These are phyloP conservation scores for Saprolegnia parasitica DNA, from an alignment of 352 stramenopile genomes.

Conservation along the genomic window DNA sequence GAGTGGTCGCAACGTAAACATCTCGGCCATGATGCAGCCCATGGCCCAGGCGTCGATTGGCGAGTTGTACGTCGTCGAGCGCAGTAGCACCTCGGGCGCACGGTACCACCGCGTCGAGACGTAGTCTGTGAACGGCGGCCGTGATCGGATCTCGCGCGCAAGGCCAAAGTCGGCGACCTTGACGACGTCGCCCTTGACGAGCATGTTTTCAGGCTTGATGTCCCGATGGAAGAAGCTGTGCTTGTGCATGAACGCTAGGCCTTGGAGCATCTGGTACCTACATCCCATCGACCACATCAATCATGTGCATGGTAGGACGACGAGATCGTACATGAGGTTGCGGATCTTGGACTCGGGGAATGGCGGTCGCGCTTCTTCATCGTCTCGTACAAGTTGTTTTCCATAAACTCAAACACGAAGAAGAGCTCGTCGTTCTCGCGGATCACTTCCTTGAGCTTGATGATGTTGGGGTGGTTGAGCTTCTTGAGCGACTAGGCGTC, in stretches of 20 bases:
- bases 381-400: slow-evolving; percentile 96
- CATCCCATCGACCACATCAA: background rate
- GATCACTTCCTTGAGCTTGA: slow-evolving; percentile 98
- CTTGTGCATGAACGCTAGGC: slow-evolving; percentile 97
- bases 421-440: slow-evolving; percentile 95
- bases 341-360: slow-evolving; percentile 92
- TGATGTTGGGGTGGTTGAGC: slow-evolving; percentile 96
- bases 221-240: slow-evolving; percentile 98
- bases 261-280: slow-evolving; percentile 95
- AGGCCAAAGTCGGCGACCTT: slow-evolving; percentile 99
- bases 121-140: slow-evolving; percentile 96
- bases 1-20: slow-evolving; percentile 94
- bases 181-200: slow-evolving; percentile 92
- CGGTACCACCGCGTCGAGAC: slow-evolving; percentile 98
- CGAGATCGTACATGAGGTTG: slow-evolving; percentile 95
- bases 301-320: no score
- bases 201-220: slow-evolving; percentile 98
- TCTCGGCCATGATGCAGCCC: slow-evolving; percentile 97
- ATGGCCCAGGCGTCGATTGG: slow-evolving; percentile 97
- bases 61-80: slow-evolving; percentile 93
- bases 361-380: slow-evolving; percentile 91
- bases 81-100: slow-evolving; percentile 95
- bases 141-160: slow-evolving; percentile 89
- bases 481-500: slow-evolving; percentile 86
- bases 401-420: slow-evolving; percentile 99